phyloP scores from a whole-genome alignment of 768 basidiomycete genomes.

The Trametes gibbosa region DNA sequence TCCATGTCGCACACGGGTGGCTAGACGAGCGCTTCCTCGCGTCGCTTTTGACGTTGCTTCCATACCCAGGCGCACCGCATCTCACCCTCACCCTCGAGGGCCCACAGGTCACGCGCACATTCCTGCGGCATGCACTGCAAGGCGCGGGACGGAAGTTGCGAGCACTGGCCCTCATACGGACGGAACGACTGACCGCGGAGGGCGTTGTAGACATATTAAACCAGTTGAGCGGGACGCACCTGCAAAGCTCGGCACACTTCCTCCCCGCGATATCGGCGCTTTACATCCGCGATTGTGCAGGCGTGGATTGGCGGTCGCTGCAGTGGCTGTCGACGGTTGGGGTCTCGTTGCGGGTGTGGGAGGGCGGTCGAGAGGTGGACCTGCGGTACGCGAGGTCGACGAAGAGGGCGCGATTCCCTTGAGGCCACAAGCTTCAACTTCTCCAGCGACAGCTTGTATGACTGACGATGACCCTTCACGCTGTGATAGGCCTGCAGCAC shows the following conservation, averaged over 20 bases:
- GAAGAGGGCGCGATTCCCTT: slow-evolving; percentile 19
- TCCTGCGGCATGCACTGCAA: slow-evolving; percentile 19
- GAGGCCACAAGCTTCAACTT: too few species aligned
- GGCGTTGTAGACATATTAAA: slow-evolving; percentile 15
- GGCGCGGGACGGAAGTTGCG: slow-evolving; percentile 7
- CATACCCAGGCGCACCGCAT: slow-evolving; percentile 14
- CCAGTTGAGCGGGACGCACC: slow-evolving; percentile 4
- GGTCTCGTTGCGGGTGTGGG: slow-evolving; percentile 18
- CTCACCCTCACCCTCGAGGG: slow-evolving; percentile 26
- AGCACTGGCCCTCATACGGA: slow-evolving; percentile 16
- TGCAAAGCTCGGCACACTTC: background rate
- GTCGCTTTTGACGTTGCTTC: slow-evolving; percentile 22
- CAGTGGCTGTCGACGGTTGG: slow-evolving; percentile 13
- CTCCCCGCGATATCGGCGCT: slow-evolving; percentile 9
- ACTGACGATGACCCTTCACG: slow-evolving; percentile 3
- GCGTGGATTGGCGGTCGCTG: slow-evolving; percentile 18
- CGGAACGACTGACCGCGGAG: slow-evolving; percentile 17
- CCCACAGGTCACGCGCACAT: slow-evolving; percentile 19
- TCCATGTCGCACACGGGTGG: slow-evolving; percentile 27
- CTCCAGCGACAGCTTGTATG: background rate
- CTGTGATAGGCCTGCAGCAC: slow-evolving; percentile 8
- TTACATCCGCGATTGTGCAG: slow-evolving; percentile 19
- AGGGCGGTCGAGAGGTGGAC: slow-evolving; percentile 17
- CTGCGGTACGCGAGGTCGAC: slow-evolving; percentile 16
- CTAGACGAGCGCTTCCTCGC: slow-evolving; percentile 26